A percentile compares a stretch with the other conserved stretches of the same genome.
Evolutionary conservation across 306 rosid genomes (phyloP).

Genomic region (Cucurbita ficifolia): DNA sequence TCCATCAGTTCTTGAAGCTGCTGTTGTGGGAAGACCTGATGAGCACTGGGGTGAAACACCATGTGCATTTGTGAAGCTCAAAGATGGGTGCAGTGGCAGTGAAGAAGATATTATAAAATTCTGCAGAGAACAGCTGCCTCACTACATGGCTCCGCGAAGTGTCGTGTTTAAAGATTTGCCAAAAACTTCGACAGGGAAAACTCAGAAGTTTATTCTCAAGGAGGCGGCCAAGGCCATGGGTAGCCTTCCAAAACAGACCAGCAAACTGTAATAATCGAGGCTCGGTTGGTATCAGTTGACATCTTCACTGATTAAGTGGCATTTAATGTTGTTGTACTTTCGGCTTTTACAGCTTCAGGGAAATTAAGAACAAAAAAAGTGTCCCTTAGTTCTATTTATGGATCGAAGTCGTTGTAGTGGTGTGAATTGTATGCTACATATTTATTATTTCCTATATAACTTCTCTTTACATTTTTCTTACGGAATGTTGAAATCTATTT

Average conservation of each 20-base stretch:
- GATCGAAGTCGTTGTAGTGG: no score
- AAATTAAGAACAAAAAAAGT: no score
- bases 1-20: conserved; percentile 66
- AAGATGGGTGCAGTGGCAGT: conserved; percentile 32
- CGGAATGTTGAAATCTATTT: no score
- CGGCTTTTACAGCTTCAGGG: no score
- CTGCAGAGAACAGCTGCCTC: conserved; percentile 46
- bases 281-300: no score
- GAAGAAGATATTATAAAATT: conserved; percentile 46
- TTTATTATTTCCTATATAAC: no score
- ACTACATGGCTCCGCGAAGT: conserved; percentile 60
- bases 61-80: conserved; percentile 75
- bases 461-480: no score
- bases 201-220: conserved; percentile 46
- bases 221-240: conserved; percentile 68
- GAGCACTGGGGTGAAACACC: conserved; percentile 85
- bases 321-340: no score
- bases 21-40: conserved; percentile 72
- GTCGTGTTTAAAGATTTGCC: conserved; percentile 66
- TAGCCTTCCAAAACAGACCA: conserved; percentile 37
- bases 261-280: conserved; percentile 23
- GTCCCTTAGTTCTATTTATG: no score
- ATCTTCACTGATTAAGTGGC: no score
- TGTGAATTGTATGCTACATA: no score
- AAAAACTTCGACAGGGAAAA: conserved; percentile 79